Base-by-base conservation (phyloP, 208 protist species). In the Porcisia deanei region DNA sequence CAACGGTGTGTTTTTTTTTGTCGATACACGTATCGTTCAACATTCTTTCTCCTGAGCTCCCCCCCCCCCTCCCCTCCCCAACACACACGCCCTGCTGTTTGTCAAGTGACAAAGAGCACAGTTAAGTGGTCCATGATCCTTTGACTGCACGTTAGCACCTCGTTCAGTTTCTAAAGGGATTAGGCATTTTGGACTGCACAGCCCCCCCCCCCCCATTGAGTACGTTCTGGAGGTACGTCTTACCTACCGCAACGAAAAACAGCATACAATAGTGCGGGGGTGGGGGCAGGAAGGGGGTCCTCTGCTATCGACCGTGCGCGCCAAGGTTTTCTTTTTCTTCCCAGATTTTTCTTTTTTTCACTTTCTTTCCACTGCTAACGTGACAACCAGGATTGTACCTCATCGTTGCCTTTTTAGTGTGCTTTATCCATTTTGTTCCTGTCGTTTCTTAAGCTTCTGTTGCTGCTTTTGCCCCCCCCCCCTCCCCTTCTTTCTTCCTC, bases 371-470 rank as follows among this genome's bases (percentile, higher is more conserved):
- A 43, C 67, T 59, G 63, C 63, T 52, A 47, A 67, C 63, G 63
- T 67, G 63, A 67, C 39, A 34, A 14, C 22, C 47, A 37, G 47
- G 18, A 67, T 47, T 52, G 34, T 52, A 22, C 39, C 37, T 65
- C 60, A 14, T 67, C 22, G 41, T 67, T 67, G 41, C 47, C 25
- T 4, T 67, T 52, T 47, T 25, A 30, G 39, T 52, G 37, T 52
- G 64, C 39, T 43, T 43, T 71, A 25, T 41, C 47, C 25, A 20
- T 57, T 57, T 58, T 57, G 30, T 14, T 71, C 66, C 54, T 55
- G 66, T 37, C n/a, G 49, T 58, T 20, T 71, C 34, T 43, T 71
- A 43, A 41, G 30, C 66, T 71, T 14, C 66, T 71, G 30, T 43
- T 71, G 47, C 66, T 71, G 52, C 47, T 43, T 34, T 34, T 34